phyloP scores from a whole-genome alignment of 345 rosid species.

The Physaria fendleri region DNA sequence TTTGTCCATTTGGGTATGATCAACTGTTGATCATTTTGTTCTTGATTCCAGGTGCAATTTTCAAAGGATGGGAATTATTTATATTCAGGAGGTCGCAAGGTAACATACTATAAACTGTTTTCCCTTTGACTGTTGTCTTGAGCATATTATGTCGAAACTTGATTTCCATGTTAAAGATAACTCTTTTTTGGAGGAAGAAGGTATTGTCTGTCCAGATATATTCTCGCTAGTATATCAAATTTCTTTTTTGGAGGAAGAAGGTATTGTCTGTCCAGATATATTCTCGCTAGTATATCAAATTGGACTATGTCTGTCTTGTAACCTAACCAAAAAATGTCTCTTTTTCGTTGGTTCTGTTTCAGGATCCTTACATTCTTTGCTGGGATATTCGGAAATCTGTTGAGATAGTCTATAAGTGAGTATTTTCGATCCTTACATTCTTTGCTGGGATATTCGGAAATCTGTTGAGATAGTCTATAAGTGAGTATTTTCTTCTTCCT shows the following conservation, averaged over 20 bases:
- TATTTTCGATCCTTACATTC: constrained; percentile 32
- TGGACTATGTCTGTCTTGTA: neutral
- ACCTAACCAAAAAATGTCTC: neutral
- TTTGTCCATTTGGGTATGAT: constrained; percentile 11
- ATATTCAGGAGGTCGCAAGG: constrained; percentile 93
- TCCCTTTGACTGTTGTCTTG: neutral
- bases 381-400: constrained; percentile 91
- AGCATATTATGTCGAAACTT: neutral
- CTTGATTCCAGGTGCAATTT: constrained; percentile 66
- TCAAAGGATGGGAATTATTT: constrained; percentile 93
- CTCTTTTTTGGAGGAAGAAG: neutral
- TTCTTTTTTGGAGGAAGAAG: neutral
- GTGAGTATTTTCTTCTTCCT: constrained; percentile 34
- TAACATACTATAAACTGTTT: constrained; percentile 13
- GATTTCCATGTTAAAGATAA: neutral
- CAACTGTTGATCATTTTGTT: neutral
- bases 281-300: neutral
- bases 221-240: no score
- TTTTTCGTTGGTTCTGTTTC: constrained; percentile 7
- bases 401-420: constrained; percentile 88
- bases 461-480: constrained; percentile 85
- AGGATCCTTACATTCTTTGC: constrained; percentile 94
- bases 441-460: constrained; percentile 92
- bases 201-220: neutral
- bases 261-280: neutral